Evolutionary conservation across 1,284 basidiomycete species (phyloP).

Genomic region (Ceraceosorus guamensis): DNA sequence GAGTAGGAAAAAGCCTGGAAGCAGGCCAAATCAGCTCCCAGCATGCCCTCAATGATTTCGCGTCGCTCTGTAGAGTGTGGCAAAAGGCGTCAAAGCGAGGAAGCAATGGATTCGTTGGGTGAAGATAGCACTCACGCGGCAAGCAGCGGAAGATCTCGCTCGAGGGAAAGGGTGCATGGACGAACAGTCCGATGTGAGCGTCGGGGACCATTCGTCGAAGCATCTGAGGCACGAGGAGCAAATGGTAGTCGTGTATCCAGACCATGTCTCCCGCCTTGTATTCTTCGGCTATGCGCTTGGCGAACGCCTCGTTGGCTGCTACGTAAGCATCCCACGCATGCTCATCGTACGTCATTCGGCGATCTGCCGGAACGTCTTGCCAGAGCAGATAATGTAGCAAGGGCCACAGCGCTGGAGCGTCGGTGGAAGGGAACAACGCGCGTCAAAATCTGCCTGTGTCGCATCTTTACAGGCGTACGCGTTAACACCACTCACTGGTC

Average conservation of each 20-base stretch:
- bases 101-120: neutral
- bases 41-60: slow-evolving; percentile 94
- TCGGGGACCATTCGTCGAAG: slow-evolving; percentile 70
- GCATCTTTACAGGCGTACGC: neutral
- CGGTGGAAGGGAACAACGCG: slow-evolving; percentile 49
- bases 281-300: slow-evolving; percentile 64
- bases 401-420: slow-evolving; percentile 68
- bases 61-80: slow-evolving; percentile 54
- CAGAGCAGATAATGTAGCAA: slow-evolving; percentile 96
- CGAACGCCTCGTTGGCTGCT: slow-evolving; percentile 78
- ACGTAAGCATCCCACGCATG: slow-evolving; percentile 75
- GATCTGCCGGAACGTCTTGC: slow-evolving; percentile 66
- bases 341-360: slow-evolving; percentile 58
- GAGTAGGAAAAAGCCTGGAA: slow-evolving; percentile 97
- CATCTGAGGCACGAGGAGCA: slow-evolving; percentile 79
- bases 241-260: slow-evolving; percentile 62
- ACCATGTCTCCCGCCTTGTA: slow-evolving; percentile 79
- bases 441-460: slow-evolving; percentile 3
- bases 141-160: slow-evolving; percentile 92
- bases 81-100: slow-evolving; percentile 1
- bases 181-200: slow-evolving; percentile 75
- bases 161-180: slow-evolving; percentile 95
- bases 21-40: slow-evolving; percentile 89
- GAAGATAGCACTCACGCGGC: slow-evolving; percentile 55
- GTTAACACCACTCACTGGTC: slow-evolving; percentile 60